phyloP scores from a whole-genome alignment of 2,329 filamentous ascomycete species.

The Alternaria sp. region DNA sequence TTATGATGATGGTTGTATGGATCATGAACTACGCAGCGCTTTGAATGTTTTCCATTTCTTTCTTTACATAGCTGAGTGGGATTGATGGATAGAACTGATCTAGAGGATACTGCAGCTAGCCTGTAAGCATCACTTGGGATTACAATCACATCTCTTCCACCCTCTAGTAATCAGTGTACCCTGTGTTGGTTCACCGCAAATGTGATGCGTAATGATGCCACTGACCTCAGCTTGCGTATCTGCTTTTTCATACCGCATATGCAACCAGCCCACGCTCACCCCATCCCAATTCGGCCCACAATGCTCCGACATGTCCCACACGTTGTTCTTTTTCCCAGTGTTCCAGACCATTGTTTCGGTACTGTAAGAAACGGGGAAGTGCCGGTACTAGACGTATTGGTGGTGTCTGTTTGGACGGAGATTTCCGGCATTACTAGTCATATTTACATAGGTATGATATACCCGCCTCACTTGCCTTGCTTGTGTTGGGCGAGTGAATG shows the following conservation, averaged over 20 bases:
- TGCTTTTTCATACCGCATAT: constrained; percentile 3
- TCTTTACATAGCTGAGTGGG: constrained; percentile 4
- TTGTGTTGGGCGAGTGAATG: neutral
- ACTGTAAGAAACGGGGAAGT: neutral
- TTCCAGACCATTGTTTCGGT: constrained; percentile 1
- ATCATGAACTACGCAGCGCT: constrained; percentile 25
- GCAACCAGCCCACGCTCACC: neutral
- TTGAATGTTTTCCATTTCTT: constrained; percentile 14
- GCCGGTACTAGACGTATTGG: neutral
- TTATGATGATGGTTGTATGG: constrained; percentile 20
- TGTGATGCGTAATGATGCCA: neutral
- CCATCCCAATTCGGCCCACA: neutral
- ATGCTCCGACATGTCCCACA: neutral
- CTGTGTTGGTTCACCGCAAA: constrained; percentile 7
- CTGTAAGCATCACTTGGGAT: neutral
- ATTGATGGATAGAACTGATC: neutral
- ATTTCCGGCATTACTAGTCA: neutral
- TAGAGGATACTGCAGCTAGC: neutral
- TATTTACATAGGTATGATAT: neutral
- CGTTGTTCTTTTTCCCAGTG: neutral
- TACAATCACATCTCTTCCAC: constrained; percentile 4
- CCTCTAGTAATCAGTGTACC: neutral
- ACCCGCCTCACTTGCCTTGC: neutral
- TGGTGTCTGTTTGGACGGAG: neutral
- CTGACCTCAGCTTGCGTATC: neutral